These are phyloP conservation scores for Cardiospermum halicacabum DNA, from an alignment of 345 rosid genomes.

Conservation along the genomic window DNA sequence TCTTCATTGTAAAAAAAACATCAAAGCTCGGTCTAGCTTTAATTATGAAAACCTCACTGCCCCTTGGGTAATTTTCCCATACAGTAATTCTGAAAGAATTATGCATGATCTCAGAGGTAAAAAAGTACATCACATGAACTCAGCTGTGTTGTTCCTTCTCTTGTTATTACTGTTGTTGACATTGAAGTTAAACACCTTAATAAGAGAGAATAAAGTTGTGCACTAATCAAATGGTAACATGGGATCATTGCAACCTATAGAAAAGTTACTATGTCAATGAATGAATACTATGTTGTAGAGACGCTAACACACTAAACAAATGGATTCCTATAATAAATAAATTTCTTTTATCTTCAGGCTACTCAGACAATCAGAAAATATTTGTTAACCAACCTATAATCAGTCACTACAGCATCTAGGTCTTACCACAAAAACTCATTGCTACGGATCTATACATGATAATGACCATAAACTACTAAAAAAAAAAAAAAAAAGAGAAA, in stretches of 20 bases:
- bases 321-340: background rate
- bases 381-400: background rate
- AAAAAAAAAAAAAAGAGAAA: background rate
- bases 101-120: no score
- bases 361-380: background rate
- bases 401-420: background rate
- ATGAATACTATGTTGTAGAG: background rate
- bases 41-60: no score
- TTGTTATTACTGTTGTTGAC: no score
- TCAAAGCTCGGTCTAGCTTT: no score
- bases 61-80: no score
- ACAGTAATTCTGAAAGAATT: no score
- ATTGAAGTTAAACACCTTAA: no score
- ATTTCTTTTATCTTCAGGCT: background rate
- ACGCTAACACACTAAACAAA: background rate
- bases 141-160: no score
- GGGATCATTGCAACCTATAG: background rate
- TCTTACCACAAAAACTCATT: background rate
- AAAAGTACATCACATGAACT: no score
- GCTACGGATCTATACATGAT: background rate
- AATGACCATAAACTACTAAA: background rate
- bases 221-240: background rate
- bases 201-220: no score
- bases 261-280: background rate
- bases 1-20: no score